phyloP scores from a whole-genome alignment of 2,329 filamentous ascomycete genomes.

The Ramularia endophylla region DNA sequence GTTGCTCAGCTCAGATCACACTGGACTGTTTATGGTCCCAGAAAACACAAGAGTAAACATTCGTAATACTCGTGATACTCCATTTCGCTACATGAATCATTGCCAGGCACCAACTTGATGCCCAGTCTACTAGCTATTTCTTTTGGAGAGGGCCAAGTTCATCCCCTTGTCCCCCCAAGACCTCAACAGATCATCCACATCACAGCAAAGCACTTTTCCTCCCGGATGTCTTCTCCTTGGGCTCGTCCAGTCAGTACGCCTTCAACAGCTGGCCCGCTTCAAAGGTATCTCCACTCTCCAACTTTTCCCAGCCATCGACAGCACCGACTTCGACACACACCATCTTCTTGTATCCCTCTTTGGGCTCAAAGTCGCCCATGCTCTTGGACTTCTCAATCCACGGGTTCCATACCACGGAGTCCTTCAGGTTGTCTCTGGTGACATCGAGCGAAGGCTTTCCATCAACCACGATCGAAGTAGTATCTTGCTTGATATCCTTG shows the following conservation, averaged over 20 bases:
- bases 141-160: no score
- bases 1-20: no score
- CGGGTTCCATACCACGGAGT: constrained; percentile 96
- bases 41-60: no score
- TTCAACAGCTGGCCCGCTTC: constrained; percentile 56
- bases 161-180: no score
- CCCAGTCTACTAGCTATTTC: no score
- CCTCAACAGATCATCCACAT: not conserved
- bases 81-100: no score
- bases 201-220: not conserved
- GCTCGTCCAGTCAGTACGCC: constrained; percentile 16
- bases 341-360: constrained; percentile 89
- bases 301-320: constrained; percentile 67
- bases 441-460: constrained; percentile 65
- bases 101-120: no score
- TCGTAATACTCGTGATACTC: no score
- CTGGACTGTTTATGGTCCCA: no score
- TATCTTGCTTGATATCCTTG: constrained; percentile 56
- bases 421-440: constrained; percentile 74
- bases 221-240: not conserved
- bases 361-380: constrained; percentile 82
- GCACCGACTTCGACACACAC: constrained; percentile 88
- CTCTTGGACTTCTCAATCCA: constrained; percentile 78
- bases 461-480: constrained; percentile 58
- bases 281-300: constrained; percentile 70